Evolutionary conservation across 257 asterid species (phyloP).

Genomic region (Schizonepeta tenuifolia): DNA sequence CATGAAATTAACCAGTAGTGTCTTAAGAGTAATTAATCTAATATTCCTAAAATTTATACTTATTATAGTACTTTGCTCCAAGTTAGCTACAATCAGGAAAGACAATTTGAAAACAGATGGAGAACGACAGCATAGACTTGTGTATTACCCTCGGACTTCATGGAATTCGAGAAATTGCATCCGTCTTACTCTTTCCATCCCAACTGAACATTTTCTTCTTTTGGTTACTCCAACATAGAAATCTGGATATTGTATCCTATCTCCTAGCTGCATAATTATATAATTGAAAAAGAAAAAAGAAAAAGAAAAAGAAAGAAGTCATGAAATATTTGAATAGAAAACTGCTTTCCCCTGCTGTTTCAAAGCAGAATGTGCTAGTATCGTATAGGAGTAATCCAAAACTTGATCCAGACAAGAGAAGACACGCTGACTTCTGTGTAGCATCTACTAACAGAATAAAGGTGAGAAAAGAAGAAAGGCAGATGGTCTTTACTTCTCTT

Average conservation of each 20-base stretch:
- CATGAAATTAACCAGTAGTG: background rate
- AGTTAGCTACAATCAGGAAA: constrained; percentile 17
- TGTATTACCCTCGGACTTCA: constrained; percentile 67
- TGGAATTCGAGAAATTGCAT: constrained; percentile 77
- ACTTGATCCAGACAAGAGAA: constrained; percentile 10
- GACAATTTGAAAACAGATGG: constrained; percentile 3
- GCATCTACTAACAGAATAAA: too few species aligned
- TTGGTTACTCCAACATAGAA: constrained; percentile 77
- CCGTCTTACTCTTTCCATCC: constrained; percentile 62
- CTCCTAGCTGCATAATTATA: constrained; percentile 63
- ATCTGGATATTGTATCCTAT: constrained; percentile 44
- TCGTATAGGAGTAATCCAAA: constrained; percentile 8
- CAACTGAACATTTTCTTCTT: constrained; percentile 70
- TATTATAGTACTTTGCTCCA: constrained; percentile 9
- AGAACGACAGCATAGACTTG: constrained; percentile 10
- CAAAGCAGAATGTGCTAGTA: constrained; percentile 18
- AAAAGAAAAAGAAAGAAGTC: background rate
- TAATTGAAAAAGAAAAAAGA: background rate
- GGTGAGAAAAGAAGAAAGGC: too few species aligned
- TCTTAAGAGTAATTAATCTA: background rate
- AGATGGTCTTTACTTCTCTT: too few species aligned
- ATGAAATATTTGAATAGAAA: constrained; percentile 14
- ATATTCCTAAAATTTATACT: background rate
- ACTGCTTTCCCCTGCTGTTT: background rate
- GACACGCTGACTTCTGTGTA: constrained; percentile 26